Base-by-base conservation (phyloP, 495 filamentous ascomycete species). In the Lichenothelia convexa region DNA sequence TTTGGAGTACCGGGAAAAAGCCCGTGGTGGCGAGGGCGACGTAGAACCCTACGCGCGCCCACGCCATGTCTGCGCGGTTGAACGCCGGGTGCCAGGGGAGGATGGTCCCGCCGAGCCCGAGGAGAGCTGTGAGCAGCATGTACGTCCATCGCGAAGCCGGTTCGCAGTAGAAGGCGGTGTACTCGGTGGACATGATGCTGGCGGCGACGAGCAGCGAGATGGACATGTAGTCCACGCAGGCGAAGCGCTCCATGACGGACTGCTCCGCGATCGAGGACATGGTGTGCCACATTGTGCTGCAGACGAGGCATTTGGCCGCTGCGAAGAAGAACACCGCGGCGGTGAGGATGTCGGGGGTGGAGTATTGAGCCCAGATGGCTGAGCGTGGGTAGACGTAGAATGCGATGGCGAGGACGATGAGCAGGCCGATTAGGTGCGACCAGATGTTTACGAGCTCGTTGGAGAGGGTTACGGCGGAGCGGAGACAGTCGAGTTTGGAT, bases 371-470 rank as follows among this genome's bases (percentile, higher is more conserved):
- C 61, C 93, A 95, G 51, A 86, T 86, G 53, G 75, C 67, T 40
- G 74, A 80, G 16, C 70, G 67, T 3, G 89, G 89, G 56, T 95
- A 99, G 60, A 93, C 89, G 64, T 94, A 92, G 51, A 99, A 92
- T 24, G 89, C 89, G 33, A 95, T 71, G 16, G 85, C 62, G 7
- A 95, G 64, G 27, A 99, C 79, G 42, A 93, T 62, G 21, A 95
- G 44, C 21, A 99, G 65, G 9, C 89, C 89, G 24, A 99, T 66
- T 7, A 75, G 65, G 53, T 99, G 89, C 9, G 85, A 81, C 91
- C 91, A 99, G 48, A 99, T 99, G 56, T 99, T 99, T 58, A 94
- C 76, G 32, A 78, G 64, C 56, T 99, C 89, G 55, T 99, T 99
- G 35, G 79, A 87, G 43, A 85, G 64, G 20, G 67, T 61, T 50